phyloP scores from a whole-genome alignment of 2,329 filamentous ascomycete genomes.

The Neodidymelliopsis sp. region DNA sequence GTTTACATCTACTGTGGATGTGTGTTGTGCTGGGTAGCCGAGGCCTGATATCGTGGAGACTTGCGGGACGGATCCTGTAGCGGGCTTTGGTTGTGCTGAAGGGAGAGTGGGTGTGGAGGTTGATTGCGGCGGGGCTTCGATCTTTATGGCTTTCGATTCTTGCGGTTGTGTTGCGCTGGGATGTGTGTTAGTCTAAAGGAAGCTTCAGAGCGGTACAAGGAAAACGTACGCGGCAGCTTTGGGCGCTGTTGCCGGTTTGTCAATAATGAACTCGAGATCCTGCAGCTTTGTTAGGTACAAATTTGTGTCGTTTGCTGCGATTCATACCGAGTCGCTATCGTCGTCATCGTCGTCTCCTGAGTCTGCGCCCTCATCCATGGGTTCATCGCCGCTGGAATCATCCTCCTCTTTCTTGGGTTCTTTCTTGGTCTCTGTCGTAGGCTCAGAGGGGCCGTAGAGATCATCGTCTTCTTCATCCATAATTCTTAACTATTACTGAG shows the following conservation, averaged over 20 bases:
- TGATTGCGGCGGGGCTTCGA: conserved; percentile 42
- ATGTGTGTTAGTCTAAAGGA: conserved; percentile 24
- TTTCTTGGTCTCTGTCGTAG: conserved; percentile 30
- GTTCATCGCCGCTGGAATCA: conserved; percentile 50
- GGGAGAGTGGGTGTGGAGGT: conserved; percentile 31
- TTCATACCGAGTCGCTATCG: conserved; percentile 53
- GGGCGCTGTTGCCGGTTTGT: conserved; percentile 52
- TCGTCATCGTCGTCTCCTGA: conserved; percentile 57
- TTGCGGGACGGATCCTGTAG: conserved; percentile 33
- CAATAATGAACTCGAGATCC: conserved; percentile 63
- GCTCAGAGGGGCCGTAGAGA: conserved; percentile 55
- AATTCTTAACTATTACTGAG: conserved; percentile 5
- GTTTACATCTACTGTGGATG: conserved; percentile 85
- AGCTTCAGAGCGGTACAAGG: not conserved
- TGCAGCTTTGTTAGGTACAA: conserved; percentile 42
- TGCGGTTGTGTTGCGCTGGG: conserved; percentile 33
- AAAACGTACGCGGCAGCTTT: conserved; percentile 46
- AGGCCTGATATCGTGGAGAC: conserved; percentile 38
- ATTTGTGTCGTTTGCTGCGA: not conserved
- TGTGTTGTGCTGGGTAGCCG: conserved; percentile 69
- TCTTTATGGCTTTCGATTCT: conserved; percentile 49
- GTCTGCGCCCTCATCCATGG: conserved; percentile 55
- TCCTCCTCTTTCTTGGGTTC: conserved; percentile 38
- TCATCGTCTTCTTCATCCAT: conserved; percentile 64
- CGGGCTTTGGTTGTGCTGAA: conserved; percentile 16